Percentiles rank a stretch among this genome's conserved stretches.
Conservation (phyloP, 768 basidiomycete species). For the Rhodosporidiobolus sp. region DNA sequence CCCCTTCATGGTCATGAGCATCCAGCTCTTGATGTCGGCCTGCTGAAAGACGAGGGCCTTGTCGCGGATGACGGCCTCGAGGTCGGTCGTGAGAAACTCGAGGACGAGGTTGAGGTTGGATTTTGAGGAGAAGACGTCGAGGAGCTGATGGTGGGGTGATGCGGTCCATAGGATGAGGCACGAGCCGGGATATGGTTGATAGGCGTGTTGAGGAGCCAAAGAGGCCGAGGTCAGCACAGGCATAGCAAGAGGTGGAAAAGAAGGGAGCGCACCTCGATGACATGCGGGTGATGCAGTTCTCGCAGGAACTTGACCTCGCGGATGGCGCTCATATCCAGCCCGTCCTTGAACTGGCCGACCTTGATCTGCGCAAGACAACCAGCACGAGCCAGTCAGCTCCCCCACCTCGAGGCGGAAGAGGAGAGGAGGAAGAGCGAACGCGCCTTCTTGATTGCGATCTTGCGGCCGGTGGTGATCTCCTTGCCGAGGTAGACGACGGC, state of each 20-base stretch:
- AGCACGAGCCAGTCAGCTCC: no score
- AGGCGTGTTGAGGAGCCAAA: not conserved
- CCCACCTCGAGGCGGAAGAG: no score
- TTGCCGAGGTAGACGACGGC: slow-evolving; percentile 37
- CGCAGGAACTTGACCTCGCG: slow-evolving; percentile 96
- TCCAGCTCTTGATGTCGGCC: slow-evolving; percentile 97
- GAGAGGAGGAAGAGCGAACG: slow-evolving; percentile 45
- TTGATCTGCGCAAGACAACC: slow-evolving; percentile 34
- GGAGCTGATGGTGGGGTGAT: slow-evolving; percentile 57
- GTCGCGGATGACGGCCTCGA: slow-evolving; percentile 96
- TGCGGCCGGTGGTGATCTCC: slow-evolving; percentile 69
- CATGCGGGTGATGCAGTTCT: slow-evolving; percentile 87
- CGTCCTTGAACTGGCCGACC: slow-evolving; percentile 58
- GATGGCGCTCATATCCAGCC: slow-evolving; percentile 97
- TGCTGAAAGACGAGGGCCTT: slow-evolving; percentile 84
- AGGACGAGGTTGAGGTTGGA: slow-evolving; percentile 95
- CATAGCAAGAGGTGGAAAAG: not conserved
- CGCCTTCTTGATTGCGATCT: slow-evolving; percentile 97
- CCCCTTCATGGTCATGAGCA: slow-evolving; percentile 95
- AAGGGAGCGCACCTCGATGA: slow-evolving; percentile 82
- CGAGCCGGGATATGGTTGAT: no score
- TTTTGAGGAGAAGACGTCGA: slow-evolving; percentile 95
- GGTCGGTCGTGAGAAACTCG: slow-evolving; percentile 91
- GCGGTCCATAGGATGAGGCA: not conserved
- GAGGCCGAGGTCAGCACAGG: not conserved